Percentiles rank a stretch among this genome's conserved stretches.
phyloP scores from a whole-genome alignment of 139 green algal genomes.

The Chlamydomonas incerta region DNA sequence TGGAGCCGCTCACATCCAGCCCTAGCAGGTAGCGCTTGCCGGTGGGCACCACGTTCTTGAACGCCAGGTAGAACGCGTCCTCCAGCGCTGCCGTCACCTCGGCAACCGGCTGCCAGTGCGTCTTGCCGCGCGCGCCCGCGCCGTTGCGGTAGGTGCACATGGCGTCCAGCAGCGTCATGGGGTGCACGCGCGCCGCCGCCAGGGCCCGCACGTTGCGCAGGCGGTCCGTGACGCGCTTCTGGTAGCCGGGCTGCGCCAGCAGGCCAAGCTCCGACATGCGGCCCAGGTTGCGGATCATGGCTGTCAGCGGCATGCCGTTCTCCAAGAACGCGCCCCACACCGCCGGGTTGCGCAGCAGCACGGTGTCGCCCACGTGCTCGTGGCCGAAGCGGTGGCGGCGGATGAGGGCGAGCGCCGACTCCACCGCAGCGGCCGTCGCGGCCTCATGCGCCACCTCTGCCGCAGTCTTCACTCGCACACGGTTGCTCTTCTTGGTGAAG shows the following conservation, averaged over 20 bases:
- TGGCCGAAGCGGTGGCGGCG: constrained; percentile 43
- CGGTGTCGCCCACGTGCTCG: constrained; percentile 39
- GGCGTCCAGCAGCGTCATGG: constrained; percentile 36
- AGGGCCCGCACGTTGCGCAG: constrained; percentile 4
- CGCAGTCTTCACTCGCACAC: background rate
- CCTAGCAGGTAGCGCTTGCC: constrained; percentile 44
- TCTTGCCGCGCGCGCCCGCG: background rate
- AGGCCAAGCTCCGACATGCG: constrained; percentile 20
- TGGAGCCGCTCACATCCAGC: constrained; percentile 46
- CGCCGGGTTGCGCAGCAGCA: constrained; percentile 10
- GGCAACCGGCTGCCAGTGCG: background rate
- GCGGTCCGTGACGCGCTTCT: background rate
- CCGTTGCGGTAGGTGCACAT: constrained; percentile 22
- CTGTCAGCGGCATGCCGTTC: constrained; percentile 30
- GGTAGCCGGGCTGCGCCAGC: background rate
- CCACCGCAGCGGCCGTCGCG: background rate
- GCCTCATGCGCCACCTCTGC: background rate
- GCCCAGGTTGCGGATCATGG: constrained; percentile 41
- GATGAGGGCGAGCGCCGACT: background rate
- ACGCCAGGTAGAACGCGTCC: constrained; percentile 45
- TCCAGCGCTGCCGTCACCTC: constrained; percentile 17
- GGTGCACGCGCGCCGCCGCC: background rate
- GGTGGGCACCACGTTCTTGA: constrained; percentile 44
- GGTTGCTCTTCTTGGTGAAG: background rate
- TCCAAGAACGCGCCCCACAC: constrained; percentile 31